phyloP scores from a whole-genome alignment of 1,284 basidiomycete species.

The Grifola frondosa region DNA sequence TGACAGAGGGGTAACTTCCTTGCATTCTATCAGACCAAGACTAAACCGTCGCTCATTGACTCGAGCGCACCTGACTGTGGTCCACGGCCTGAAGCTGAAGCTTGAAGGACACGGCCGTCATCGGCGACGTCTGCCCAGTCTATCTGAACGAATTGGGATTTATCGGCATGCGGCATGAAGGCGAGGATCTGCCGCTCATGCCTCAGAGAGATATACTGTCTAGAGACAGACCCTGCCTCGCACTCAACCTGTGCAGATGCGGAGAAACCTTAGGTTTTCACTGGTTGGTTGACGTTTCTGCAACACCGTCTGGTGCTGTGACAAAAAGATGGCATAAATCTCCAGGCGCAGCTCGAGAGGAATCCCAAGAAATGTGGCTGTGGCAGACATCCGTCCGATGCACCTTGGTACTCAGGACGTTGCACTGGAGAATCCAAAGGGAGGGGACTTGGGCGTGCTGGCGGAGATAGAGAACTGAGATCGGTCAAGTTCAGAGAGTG shows the following conservation, averaged over 20 bases:
- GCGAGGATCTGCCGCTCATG: conserved; percentile 39
- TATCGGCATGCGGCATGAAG: conserved; percentile 26
- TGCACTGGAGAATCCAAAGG: neutral
- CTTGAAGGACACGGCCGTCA: conserved; percentile 35
- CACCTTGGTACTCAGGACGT: neutral
- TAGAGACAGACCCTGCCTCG: conserved; percentile 32
- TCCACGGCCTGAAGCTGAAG: conserved; percentile 9
- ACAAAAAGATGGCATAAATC: conserved; percentile 35
- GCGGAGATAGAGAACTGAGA: conserved; percentile 5
- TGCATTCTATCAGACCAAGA: conserved; percentile 12
- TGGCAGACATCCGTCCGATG: conserved; percentile 8
- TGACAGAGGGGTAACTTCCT: conserved; percentile 30
- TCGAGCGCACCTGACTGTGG: conserved; percentile 14
- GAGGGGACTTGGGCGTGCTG: neutral
- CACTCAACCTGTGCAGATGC: conserved; percentile 33
- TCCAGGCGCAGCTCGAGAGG: conserved; percentile 38
- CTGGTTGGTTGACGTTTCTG: conserved; percentile 36
- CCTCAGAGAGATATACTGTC: conserved; percentile 38
- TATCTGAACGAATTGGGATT: conserved; percentile 24
- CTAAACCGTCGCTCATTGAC: conserved; percentile 17
- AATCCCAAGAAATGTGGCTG: conserved; percentile 28
- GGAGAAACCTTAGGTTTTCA: conserved; percentile 34
- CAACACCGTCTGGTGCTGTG: conserved; percentile 24
- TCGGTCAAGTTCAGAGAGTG: neutral
- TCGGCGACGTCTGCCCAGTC: conserved; percentile 41